Evolutionary conservation across 139 green algal species (phyloP).

Genomic region (Chlorella sorokiniana): DNA sequence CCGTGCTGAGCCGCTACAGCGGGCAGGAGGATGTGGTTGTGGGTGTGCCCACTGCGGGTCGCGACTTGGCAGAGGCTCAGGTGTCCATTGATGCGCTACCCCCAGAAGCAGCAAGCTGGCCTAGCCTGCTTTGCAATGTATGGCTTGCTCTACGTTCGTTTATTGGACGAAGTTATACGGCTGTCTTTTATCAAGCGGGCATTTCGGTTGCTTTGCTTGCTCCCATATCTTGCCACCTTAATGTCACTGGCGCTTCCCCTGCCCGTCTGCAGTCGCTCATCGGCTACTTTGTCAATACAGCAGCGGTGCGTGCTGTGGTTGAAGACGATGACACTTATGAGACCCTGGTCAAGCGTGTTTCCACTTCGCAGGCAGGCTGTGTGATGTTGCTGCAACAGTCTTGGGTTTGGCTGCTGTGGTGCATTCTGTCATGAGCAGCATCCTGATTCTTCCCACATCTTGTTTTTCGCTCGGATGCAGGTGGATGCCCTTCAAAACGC

Average conservation of each 20-base stretch:
- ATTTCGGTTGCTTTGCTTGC: no score
- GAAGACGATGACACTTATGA: not conserved
- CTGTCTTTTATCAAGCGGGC: no score
- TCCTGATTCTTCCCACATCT: no score
- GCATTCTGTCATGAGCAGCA: not conserved
- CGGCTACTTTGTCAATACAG: not conserved
- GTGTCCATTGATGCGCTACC: not conserved
- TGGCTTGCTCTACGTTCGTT: no score
- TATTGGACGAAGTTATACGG: no score
- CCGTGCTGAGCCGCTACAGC: not conserved
- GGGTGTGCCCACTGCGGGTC: not conserved
- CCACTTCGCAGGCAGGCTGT: not conserved
- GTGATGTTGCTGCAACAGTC: not conserved
- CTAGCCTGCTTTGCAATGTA: not conserved
- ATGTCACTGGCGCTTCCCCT: not conserved
- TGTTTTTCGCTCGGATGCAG: not conserved
- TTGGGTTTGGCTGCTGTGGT: not conserved
- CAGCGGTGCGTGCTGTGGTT: not conserved
- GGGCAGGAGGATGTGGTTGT: conserved; percentile 1
- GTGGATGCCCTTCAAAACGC: not conserved
- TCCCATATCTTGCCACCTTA: not conserved
- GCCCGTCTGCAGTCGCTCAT: not conserved
- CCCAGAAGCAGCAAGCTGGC: not conserved
- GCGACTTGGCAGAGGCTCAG: not conserved
- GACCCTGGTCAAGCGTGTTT: not conserved